These are phyloP conservation scores for Achlya hypogyna DNA, from an alignment of 352 stramenopile genomes.

Conservation along the genomic window DNA sequence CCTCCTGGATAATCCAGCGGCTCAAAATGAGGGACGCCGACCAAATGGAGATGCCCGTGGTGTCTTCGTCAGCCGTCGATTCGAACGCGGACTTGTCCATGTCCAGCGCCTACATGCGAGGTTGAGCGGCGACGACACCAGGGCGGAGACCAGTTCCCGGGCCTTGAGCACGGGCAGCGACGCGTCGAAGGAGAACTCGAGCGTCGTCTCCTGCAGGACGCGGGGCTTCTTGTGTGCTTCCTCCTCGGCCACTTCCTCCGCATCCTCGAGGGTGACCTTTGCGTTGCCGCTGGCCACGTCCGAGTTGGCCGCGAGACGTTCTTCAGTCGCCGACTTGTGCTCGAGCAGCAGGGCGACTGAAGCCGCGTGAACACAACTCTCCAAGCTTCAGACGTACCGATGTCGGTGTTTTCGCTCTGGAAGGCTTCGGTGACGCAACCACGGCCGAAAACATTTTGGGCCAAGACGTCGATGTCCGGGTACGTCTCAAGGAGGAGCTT, in stretches of 20 bases:
- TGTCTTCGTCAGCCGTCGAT: conserved; percentile 71
- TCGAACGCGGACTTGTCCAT: conserved; percentile 78
- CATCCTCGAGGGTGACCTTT: conserved; percentile 42
- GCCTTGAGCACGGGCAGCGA: conserved; percentile 51
- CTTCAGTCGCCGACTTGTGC: conserved; percentile 68
- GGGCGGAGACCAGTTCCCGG: conserved; percentile 38
- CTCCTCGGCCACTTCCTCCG: conserved; percentile 26
- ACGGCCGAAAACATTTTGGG: conserved; percentile 71
- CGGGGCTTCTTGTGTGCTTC: conserved; percentile 28
- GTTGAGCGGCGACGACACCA: not conserved
- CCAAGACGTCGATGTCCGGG: conserved; percentile 66
- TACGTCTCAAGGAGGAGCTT: conserved; percentile 61
- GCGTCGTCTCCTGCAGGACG: conserved; percentile 72
- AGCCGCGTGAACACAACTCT: not conserved
- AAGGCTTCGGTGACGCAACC: conserved; percentile 79
- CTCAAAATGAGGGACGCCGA: conserved; percentile 78
- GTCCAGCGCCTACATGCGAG: conserved; percentile 37
- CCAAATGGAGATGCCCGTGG: conserved; percentile 83
- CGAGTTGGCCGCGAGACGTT: conserved; percentile 57
- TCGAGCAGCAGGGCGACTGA: conserved; percentile 63
- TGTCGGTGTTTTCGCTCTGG: conserved; percentile 73
- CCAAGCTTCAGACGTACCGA: conserved; percentile 37
- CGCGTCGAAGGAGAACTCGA: conserved; percentile 66
- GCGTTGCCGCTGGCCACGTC: conserved; percentile 59
- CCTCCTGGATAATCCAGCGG: conserved; percentile 72